phyloP scores from a whole-genome alignment of 805 yeast genomes.

The Starmerella floricola region DNA sequence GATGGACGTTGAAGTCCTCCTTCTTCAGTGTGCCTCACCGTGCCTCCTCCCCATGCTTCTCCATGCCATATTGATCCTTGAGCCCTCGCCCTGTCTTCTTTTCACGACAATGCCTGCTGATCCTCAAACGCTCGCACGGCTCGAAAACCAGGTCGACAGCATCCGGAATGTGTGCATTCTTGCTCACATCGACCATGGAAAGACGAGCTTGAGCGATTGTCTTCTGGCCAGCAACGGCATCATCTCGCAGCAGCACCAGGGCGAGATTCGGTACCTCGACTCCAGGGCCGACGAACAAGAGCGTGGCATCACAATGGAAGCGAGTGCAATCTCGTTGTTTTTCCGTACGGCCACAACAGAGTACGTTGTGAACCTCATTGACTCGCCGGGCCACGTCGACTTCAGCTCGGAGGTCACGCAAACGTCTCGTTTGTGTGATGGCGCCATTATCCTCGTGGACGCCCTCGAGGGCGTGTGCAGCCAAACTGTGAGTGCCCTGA shows the following conservation, averaged over 20 bases:
- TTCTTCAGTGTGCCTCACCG: no score
- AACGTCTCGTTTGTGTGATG: constrained; percentile 91
- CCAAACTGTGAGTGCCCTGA: constrained; percentile 79
- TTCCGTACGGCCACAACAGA: constrained; percentile 56
- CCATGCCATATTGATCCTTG: no score
- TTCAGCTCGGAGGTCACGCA: constrained; percentile 93
- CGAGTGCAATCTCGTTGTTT: constrained; percentile 81
- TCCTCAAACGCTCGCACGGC: constrained; percentile 46
- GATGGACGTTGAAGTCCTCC: no score
- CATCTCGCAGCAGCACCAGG: constrained; percentile 88
- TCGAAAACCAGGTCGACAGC: constrained; percentile 57
- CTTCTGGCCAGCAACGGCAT: constrained; percentile 90
- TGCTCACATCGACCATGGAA: constrained; percentile 98
- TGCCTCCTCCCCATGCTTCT: no score
- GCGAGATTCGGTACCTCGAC: constrained; percentile 82
- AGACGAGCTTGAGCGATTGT: constrained; percentile 88
- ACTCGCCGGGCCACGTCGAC: constrained; percentile 98
- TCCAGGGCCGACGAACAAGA: constrained; percentile 91
- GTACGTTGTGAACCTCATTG: constrained; percentile 79
- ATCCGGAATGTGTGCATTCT: constrained; percentile 86
- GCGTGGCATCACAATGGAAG: constrained; percentile 96
- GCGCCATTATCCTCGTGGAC: constrained; percentile 89
- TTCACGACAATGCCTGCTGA: constrained; percentile 34
- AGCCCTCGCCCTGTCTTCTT: background rate
- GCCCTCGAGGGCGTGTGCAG: constrained; percentile 98